Evolutionary conservation across 2,329 filamentous ascomycete species (phyloP), one percentile per base, ranked within the genome.

Genomic region (Myotisia sp.): DNA sequence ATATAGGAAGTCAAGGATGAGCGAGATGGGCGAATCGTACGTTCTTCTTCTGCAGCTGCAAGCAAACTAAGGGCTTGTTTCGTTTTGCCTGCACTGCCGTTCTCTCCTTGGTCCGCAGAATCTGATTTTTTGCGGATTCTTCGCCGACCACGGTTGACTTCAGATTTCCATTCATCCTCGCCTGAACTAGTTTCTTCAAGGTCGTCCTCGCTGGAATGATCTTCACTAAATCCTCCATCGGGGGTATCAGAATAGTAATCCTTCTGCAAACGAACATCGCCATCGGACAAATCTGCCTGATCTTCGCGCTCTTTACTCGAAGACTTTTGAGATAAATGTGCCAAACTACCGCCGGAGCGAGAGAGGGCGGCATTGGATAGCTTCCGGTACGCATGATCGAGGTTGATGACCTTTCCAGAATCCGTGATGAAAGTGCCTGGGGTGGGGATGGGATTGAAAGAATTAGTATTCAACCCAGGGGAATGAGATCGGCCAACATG

Each of bases 41-140:
- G 71, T 52, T 87, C 81, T 65, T 84, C 77, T 51, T 87, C 78
- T 1, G 77, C 76, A 5, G 79, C 79, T 24, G 77, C 79, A 34
- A 86, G 59, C 37, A 85, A 54, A 47, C 76, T 83, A 50, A 65
- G 60, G 1, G 68, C 62, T 18, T 46, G 45, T 63, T 64, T 38
- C 59, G 43, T 55, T 42, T 47, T 60, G 53, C 35, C 44, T 53
- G 51, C 41, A 42, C 31, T 27, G 12, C 34, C 36, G 21, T 38
- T 42, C 21, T 41, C 40, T 17, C 33, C 37, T 17, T 23, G 9
- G 26, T 36, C 30, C 17, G 41, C 29, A 22, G 36, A 16, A 18
- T 40, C 34, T 12, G 34, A 33, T 31, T 42, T 42, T 37, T 45
- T 44, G 39, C 56, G 49, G 28, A 50, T 56, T 28, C 54, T 53